Evolutionary conservation across 2,329 filamentous ascomycete species (phyloP).

Genomic region (Triangularia setosa): DNA sequence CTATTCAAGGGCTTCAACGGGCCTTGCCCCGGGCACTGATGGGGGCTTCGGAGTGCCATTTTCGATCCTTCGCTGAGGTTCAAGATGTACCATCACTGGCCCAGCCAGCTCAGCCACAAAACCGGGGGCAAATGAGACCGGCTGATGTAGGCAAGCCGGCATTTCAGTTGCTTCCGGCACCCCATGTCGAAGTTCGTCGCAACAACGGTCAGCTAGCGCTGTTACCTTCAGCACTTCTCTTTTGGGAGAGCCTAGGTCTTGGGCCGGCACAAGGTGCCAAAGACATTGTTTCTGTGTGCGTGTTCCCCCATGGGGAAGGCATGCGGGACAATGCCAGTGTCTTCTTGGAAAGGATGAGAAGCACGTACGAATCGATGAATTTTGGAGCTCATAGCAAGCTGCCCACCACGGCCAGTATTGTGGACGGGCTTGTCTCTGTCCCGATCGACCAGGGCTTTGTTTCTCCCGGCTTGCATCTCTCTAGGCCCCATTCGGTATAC

Average conservation of each 20-base stretch:
- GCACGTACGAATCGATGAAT: conserved; percentile 69
- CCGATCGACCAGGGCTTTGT: conserved; percentile 36
- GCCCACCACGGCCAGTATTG: conserved; percentile 39
- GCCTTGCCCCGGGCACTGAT: conserved; percentile 44
- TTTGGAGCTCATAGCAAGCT: conserved; percentile 62
- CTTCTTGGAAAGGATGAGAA: conserved; percentile 66
- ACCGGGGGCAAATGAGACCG: conserved; percentile 47
- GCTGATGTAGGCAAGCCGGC: conserved; percentile 48
- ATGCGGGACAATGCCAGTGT: conserved; percentile 56
- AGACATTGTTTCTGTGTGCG: conserved; percentile 65
- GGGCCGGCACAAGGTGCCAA: conserved; percentile 68
- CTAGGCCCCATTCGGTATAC: conserved; percentile 43
- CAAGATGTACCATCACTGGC: conserved; percentile 53
- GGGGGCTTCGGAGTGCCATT: conserved; percentile 38
- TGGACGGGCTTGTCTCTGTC: conserved; percentile 43
- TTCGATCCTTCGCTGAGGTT: conserved; percentile 52
- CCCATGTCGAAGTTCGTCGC: conserved; percentile 69
- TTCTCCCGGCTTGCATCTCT: conserved; percentile 39
- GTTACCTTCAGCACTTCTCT: conserved; percentile 68
- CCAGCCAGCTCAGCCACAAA: conserved; percentile 47
- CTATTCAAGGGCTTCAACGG: conserved; percentile 45
- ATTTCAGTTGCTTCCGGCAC: conserved; percentile 61
- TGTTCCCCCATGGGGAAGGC: conserved; percentile 64
- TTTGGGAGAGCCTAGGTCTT: conserved; percentile 79
- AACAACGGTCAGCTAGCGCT: conserved; percentile 68